Evolutionary conservation across 2,329 filamentous ascomycete genomes (phyloP), one percentile per base, ranked within the genome.

Genomic region (Phialemonium atrogriseum): DNA sequence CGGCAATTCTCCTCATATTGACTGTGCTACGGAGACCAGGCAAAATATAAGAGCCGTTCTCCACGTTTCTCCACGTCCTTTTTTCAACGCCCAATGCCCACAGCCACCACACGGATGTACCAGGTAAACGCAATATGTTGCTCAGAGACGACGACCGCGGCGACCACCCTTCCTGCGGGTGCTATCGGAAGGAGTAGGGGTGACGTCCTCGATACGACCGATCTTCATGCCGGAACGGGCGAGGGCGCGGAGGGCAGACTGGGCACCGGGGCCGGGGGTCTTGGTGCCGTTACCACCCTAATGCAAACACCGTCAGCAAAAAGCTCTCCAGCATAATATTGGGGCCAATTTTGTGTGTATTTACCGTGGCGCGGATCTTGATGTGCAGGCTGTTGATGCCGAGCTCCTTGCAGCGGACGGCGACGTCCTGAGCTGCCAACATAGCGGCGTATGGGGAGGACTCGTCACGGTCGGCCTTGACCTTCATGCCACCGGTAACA

Each of bases 401-500:
- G 38, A 77, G 64, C 64, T 77, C 73, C 71, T 77, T 77, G 72
- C 73, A 77, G 69, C 91, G 86, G 64, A 77, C 72, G 58, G 91
- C 91, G 62, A 94, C 87, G 66, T 94, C 88, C 78, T 98, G 91
- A 50, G 91, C 91, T 70, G 91, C 91, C 84, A 98, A 88, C 91
- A 98, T 98, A 71, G 91, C 91, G 59, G 91, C 91, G 78, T 98
- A 98, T 57, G 91, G 91, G 52, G 91, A 96, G 58, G 89, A 96
- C 77, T 98, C 91, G 73, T 98, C 91, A 78, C 91, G 89, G 63
- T 98, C 88, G 68, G 88, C 88, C 84, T 98, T 98, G 80, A 98
- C 91, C 80, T 98, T 98, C 91, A 98, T 98, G 63, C 93, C 93
- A 74, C 93, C 91, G 58, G 93, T 98, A 54, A 98, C 89, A 85